phyloP scores from a whole-genome alignment of 1,284 basidiomycete genomes.

The Cutaneotrichosporon spelunceum region DNA sequence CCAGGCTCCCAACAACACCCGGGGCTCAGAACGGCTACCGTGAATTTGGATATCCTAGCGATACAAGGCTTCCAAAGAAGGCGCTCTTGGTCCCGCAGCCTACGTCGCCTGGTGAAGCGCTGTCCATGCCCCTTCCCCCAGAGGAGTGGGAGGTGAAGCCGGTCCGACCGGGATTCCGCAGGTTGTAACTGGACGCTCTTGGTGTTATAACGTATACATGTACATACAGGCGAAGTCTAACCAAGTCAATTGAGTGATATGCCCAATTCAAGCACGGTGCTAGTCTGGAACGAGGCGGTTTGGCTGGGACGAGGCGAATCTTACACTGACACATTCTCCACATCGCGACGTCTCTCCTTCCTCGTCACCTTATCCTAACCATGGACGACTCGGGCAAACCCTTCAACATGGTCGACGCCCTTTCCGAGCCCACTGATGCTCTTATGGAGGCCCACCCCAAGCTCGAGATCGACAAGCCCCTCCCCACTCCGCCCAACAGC shows the following conservation, averaged over 20 bases:
- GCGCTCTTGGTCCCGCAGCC: background rate
- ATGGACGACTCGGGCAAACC: background rate
- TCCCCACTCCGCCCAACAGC: background rate
- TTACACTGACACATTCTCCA: too few species aligned
- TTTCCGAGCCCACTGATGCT: background rate
- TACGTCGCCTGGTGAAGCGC: background rate
- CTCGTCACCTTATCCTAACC: too few species aligned
- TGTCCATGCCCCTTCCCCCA: background rate
- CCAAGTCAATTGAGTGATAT: too few species aligned
- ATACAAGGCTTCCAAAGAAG: background rate
- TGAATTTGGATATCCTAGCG: slow-evolving; percentile 1
- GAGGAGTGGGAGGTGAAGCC: background rate
- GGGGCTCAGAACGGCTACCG: background rate
- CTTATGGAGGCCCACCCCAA: background rate
- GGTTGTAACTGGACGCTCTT: background rate
- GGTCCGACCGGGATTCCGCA: background rate
- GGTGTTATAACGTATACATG: background rate
- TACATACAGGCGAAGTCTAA: too few species aligned
- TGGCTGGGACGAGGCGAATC: too few species aligned
- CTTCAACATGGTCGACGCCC: background rate
- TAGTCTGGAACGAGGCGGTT: too few species aligned
- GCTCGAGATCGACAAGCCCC: background rate
- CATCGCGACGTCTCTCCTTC: too few species aligned
- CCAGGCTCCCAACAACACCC: background rate
- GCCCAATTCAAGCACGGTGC: too few species aligned